Evolutionary conservation across 2,329 filamentous ascomycete species (phyloP).

Genomic region (Colletotrichum sp.): DNA sequence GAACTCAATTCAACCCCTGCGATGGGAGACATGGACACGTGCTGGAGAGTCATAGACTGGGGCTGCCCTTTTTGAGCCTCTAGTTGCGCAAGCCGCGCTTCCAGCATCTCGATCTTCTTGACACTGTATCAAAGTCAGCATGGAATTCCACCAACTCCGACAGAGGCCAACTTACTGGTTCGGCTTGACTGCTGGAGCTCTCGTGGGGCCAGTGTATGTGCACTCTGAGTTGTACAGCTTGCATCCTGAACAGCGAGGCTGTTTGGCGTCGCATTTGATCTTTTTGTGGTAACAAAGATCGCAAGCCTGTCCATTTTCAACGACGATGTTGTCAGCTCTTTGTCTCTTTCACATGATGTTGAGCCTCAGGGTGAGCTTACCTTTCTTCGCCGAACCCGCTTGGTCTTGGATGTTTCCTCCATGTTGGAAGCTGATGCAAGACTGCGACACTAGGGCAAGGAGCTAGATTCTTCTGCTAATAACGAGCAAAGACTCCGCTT

Average conservation of each 20-base stretch:
- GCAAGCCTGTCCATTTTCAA: neutral
- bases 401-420: neutral
- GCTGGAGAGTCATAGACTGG: neutral
- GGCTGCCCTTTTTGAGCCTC: neutral
- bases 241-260: conserved; percentile 14
- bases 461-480: fast-evolving
- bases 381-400: conserved; percentile 5
- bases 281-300: conserved; percentile 16
- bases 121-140: neutral
- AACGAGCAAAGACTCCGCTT: neutral
- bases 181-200: neutral
- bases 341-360: too few species aligned
- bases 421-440: neutral
- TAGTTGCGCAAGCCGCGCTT: neutral
- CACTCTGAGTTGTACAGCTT: conserved; percentile 12
- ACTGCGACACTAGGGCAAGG: neutral
- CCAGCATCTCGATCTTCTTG: conserved; percentile 2
- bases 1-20: neutral
- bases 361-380: neutral
- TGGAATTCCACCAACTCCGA: fast-evolving
- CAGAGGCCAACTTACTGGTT: neutral
- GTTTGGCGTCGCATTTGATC: conserved; percentile 11
- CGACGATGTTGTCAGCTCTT: neutral
- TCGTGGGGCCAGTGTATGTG: conserved; percentile 8
- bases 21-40: neutral